Percentiles rank a stretch among this genome's conserved stretches.
phyloP scores from a whole-genome alignment of 1,284 basidiomycete genomes.

The Tylopilus orsonianus region DNA sequence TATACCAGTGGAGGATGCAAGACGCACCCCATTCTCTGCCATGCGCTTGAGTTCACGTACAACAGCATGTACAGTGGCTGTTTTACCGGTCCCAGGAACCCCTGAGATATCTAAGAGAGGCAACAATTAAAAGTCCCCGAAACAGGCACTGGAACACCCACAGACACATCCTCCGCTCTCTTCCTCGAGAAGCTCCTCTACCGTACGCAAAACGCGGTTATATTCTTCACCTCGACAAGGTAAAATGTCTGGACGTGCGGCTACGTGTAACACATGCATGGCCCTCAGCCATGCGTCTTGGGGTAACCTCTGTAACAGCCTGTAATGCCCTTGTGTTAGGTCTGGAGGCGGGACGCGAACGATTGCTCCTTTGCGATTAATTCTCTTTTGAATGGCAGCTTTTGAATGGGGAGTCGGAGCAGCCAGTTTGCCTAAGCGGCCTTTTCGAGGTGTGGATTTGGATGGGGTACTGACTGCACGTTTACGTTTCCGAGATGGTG shows the following conservation, averaged over 20 bases:
- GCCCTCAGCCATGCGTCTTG: slow-evolving; percentile 80
- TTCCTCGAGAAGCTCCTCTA: slow-evolving; percentile 87
- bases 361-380: slow-evolving; percentile 34
- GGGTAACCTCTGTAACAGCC: slow-evolving; percentile 48
- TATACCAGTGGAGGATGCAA: neutral
- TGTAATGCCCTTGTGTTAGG: slow-evolving; percentile 36
- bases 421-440: slow-evolving; percentile 36
- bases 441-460: slow-evolving; percentile 33
- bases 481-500: slow-evolving; percentile 42
- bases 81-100: slow-evolving; percentile 98
- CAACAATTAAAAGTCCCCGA: neutral
- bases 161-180: slow-evolving; percentile 95
- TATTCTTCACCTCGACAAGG: slow-evolving; percentile 93
- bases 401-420: slow-evolving; percentile 71
- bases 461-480: slow-evolving; percentile 30
- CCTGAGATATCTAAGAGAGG: slow-evolving; percentile 84
- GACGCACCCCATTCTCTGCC: slow-evolving; percentile 73
- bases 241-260: slow-evolving; percentile 85
- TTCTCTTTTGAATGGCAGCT: slow-evolving; percentile 48
- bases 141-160: slow-evolving; percentile 42
- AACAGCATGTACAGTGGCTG: slow-evolving; percentile 94
- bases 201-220: slow-evolving; percentile 70
- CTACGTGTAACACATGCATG: slow-evolving; percentile 91
- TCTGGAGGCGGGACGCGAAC: slow-evolving; percentile 40
- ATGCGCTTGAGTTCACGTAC: slow-evolving; percentile 86